Percentiles rank a stretch among this genome's conserved stretches.
These are phyloP conservation scores for Hibiscus trionum DNA, from an alignment of 345 rosid genomes.

Conservation along the genomic window DNA sequence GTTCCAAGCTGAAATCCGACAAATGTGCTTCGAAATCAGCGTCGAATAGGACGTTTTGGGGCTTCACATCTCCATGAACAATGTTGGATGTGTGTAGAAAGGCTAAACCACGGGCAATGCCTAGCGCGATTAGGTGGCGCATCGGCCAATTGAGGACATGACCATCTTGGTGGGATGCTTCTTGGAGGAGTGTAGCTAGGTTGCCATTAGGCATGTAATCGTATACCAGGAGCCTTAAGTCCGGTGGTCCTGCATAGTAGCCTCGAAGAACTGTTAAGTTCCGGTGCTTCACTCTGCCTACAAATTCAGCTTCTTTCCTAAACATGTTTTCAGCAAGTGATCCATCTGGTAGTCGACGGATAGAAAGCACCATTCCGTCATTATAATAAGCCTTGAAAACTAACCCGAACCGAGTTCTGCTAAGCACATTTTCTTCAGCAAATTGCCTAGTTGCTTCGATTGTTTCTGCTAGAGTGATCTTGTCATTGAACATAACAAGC, in stretches of 20 bases:
- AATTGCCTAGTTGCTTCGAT: conserved; percentile 79
- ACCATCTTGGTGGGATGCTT: conserved; percentile 96
- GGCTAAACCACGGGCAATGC: conserved; percentile 82
- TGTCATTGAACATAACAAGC: conserved; percentile 89
- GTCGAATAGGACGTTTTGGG: conserved; percentile 81
- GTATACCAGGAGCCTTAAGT: conserved; percentile 66
- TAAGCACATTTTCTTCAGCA: conserved; percentile 86
- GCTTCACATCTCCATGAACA: conserved; percentile 90
- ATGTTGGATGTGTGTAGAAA: conserved; percentile 73
- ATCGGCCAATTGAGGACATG: conserved; percentile 98
- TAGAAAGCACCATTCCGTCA: conserved; percentile 85
- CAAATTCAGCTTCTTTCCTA: conserved; percentile 74
- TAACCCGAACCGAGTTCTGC: conserved; percentile 65
- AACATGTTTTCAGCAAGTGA: conserved; percentile 58
- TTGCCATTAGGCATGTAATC: conserved; percentile 99
- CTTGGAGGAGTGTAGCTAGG: conserved; percentile 84
- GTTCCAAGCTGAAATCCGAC: conserved; percentile 78
- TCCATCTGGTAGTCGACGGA: conserved; percentile 67
- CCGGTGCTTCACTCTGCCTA: conserved; percentile 82
- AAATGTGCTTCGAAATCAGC: conserved; percentile 96
- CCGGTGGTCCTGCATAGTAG: conserved; percentile 77
- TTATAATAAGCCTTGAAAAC: conserved; percentile 78
- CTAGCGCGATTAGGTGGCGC: conserved; percentile 95
- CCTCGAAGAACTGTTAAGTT: conserved; percentile 88
- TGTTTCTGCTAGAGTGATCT: conserved; percentile 78